phyloP scores from a whole-genome alignment of 129 eudicot genomes.

The Gnaphalium uliginosum region DNA sequence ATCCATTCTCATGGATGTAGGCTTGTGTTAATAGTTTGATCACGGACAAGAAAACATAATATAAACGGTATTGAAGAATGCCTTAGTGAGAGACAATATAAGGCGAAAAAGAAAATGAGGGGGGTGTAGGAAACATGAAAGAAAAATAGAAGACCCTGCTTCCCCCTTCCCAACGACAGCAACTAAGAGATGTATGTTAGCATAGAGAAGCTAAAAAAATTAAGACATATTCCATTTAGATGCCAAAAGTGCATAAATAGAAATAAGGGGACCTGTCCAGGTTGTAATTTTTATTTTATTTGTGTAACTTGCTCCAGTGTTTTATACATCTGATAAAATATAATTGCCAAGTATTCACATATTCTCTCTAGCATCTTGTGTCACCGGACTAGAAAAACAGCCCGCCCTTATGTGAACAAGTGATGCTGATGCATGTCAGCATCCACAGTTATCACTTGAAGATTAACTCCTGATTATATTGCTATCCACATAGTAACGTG shows the following conservation, averaged over 20 bases:
- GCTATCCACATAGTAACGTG: not conserved
- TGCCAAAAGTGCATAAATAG: not conserved
- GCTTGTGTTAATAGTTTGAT: slow-evolving; percentile 8
- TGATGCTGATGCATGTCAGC: no score
- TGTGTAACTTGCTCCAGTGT: not conserved
- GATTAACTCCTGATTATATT: not conserved
- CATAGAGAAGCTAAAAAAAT: not conserved
- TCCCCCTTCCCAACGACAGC: not conserved
- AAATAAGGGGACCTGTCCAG: not conserved
- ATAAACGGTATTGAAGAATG: not conserved
- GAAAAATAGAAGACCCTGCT: not conserved
- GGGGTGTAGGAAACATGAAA: not conserved
- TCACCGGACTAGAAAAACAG: not conserved
- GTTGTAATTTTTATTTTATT: not conserved
- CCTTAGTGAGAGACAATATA: not conserved
- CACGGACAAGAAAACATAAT: not conserved
- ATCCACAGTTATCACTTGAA: no score
- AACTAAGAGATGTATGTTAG: not conserved
- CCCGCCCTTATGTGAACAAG: not conserved
- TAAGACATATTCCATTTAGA: not conserved
- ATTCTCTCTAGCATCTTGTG: slow-evolving; percentile 9
- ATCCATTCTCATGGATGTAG: not conserved
- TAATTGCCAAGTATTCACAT: slow-evolving; percentile 13
- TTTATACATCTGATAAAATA: not conserved
- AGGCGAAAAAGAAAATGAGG: not conserved